Conservation (phyloP, 1,284 basidiomycete genomes). For the Trichosporon inkin region DNA sequence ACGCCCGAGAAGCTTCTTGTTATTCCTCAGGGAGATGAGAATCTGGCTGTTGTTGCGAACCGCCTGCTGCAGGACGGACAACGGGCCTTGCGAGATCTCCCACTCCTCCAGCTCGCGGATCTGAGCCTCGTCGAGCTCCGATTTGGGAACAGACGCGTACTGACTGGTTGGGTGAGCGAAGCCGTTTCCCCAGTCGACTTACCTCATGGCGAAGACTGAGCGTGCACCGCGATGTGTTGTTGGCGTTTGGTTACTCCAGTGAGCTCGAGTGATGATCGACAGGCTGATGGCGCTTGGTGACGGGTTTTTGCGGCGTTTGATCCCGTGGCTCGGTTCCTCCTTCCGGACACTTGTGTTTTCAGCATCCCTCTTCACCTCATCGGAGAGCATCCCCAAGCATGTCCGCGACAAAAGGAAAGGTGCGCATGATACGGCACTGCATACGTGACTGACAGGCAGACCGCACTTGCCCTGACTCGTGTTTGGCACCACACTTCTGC, state of each 20-base stretch:
- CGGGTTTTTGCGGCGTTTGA: conserved; percentile 8
- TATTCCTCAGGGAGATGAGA: conserved; percentile 93
- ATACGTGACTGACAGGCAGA: conserved; percentile 56
- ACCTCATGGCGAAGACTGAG: conserved; percentile 12
- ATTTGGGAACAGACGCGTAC: conserved; percentile 94
- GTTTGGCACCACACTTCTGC: conserved; percentile 97
- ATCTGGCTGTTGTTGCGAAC: conserved; percentile 98
- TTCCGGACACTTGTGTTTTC: conserved; percentile 6
- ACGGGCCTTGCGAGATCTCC: conserved; percentile 92
- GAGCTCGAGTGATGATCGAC: neutral
- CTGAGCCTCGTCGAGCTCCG: conserved; percentile 95
- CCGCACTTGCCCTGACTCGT: conserved; percentile 83
- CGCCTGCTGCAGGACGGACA: conserved; percentile 96
- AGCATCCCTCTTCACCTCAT: neutral
- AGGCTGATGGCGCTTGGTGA: neutral
- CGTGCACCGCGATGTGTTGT: neutral
- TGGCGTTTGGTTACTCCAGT: neutral
- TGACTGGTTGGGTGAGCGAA: conserved; percentile 59
- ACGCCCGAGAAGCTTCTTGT: conserved; percentile 94
- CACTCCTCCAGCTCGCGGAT: conserved; percentile 93
- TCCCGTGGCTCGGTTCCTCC: neutral
- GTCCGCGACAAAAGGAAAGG: conserved; percentile 37
- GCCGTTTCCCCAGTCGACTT: neutral
- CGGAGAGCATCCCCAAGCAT: conserved; percentile 11
- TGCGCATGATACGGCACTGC: conserved; percentile 22